Base-by-base conservation (phyloP, 2,329 filamentous ascomycete species). In the Nothopassalora personata region DNA sequence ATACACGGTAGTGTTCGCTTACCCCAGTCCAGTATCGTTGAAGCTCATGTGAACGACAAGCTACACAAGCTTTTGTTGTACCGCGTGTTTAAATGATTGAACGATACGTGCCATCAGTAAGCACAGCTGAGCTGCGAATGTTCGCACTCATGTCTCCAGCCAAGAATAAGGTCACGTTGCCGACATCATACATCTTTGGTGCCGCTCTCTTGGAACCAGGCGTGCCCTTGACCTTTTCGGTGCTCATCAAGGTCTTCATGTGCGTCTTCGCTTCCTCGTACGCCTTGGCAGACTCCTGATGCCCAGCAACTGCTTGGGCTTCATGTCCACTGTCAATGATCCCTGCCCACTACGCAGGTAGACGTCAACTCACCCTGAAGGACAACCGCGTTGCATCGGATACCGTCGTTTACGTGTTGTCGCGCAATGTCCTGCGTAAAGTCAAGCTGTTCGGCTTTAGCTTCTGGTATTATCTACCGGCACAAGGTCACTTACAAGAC, bases 221-320 rank as follows among this genome's bases (percentile, higher is more conserved):
- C 18, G 56, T 52, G 19, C 55, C 53, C 43, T 60, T 60, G 6
- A 46, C 46, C 19, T 31, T 55, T 33, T 65, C 63, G 5, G 61
- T 61, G 33, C 63, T 64, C 23, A 63, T 59, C 5, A 66, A 57
- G n/a, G 57, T 60, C 4, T 51, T 57, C 63, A 66, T 65, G 33
- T 65, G 52, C n/a, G 18, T 31, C 51, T 61, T 60, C 3, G 64
- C 63, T 28, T 62, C 54, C 19, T 65, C 52, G 57, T 61, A 66
- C 6, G 57, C 27, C 7, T 34, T 48, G 27, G 9, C 27, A 11
- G 60, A 51, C 27, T 61, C 19, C 4, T 1, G 27, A 18, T 57
- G 45, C 18, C 27, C 43, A 27, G 28, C 18, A 23, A 33, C 18
- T 33, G 33, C 28, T 34, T 43, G 19, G 11, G 19, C 19, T 49